These are phyloP conservation scores for Microbotryum silenes-acaulis DNA, from an alignment of 1,284 basidiomycete species.

Conservation along the genomic window DNA sequence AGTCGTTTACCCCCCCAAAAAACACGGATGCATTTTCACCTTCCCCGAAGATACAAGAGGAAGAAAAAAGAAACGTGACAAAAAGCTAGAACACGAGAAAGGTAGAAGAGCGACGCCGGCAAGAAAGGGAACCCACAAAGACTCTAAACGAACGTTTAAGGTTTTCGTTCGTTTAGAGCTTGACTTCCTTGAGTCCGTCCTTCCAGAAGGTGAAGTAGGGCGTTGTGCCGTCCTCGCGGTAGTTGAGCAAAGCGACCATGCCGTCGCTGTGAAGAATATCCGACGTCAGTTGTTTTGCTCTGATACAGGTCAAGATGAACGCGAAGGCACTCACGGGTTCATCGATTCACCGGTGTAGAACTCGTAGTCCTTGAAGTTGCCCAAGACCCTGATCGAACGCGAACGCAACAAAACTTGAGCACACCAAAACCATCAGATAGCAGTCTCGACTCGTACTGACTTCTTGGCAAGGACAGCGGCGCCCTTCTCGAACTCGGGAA, in stretches of 20 bases:
- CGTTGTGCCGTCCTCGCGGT: slow-evolving; percentile 52
- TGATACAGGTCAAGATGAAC: too few relatives aligned
- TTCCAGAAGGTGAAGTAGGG: slow-evolving; percentile 90
- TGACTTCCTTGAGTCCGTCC: slow-evolving; percentile 33
- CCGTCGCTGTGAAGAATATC: background rate
- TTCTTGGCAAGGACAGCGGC: slow-evolving; percentile 67
- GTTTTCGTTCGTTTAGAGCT: slow-evolving; percentile 7
- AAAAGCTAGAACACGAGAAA: background rate
- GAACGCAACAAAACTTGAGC: background rate
- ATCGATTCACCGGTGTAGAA: slow-evolving; percentile 79
- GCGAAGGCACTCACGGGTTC: slow-evolving; percentile 34
- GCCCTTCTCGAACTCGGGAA: slow-evolving; percentile 74
- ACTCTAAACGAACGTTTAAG: too few relatives aligned
- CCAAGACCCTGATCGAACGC: slow-evolving; percentile 50
- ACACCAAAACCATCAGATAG: background rate
- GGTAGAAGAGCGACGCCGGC: background rate
- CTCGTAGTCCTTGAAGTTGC: slow-evolving; percentile 85
- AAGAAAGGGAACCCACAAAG: too few relatives aligned
- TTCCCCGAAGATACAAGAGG: background rate
- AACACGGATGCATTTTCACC: background rate
- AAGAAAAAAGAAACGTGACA: too few relatives aligned
- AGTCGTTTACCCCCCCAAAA: too few relatives aligned
- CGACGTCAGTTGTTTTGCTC: background rate
- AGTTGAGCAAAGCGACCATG: slow-evolving; percentile 56
- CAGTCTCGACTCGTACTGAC: slow-evolving; percentile 6